These are phyloP conservation scores for Emiliania huxleyi DNA, from an alignment of 78 protist species.

Conservation along the genomic window DNA sequence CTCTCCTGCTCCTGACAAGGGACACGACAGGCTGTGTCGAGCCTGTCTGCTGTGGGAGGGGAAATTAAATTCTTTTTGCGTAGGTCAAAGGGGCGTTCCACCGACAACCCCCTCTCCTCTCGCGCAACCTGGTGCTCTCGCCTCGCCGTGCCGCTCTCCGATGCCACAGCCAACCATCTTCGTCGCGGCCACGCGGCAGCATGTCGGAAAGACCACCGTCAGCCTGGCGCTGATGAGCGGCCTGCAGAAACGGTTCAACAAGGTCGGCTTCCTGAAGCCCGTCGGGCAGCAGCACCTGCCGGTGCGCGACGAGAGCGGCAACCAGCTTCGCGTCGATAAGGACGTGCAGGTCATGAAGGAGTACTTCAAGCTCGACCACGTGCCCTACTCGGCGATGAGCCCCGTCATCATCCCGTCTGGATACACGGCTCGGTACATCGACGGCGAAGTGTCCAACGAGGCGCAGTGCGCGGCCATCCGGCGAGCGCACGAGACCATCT, in stretches of 20 bases:
- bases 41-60: too few relatives aligned
- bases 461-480: not conserved
- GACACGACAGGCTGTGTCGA: too few relatives aligned
- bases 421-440: not conserved
- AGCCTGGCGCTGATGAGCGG: not conserved
- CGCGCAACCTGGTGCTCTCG: too few relatives aligned
- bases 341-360: not conserved
- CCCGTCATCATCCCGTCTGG: not conserved
- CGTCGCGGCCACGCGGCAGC: constrained; percentile 18
- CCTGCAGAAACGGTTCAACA: not conserved
- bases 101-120: too few relatives aligned
- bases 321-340: not conserved
- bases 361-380: not conserved
- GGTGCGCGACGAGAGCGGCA: not conserved
- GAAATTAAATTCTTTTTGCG: too few relatives aligned
- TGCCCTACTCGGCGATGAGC: not conserved
- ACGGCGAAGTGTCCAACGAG: not conserved
- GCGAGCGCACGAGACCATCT: not conserved
- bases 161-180: too few relatives aligned
- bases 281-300: not conserved
- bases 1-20: too few relatives aligned
- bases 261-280: not conserved
- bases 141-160: too few relatives aligned
- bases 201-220: not conserved
- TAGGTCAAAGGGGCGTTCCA: too few relatives aligned